phyloP scores from a whole-genome alignment of 345 rosid genomes.

The Citrus glauca region DNA sequence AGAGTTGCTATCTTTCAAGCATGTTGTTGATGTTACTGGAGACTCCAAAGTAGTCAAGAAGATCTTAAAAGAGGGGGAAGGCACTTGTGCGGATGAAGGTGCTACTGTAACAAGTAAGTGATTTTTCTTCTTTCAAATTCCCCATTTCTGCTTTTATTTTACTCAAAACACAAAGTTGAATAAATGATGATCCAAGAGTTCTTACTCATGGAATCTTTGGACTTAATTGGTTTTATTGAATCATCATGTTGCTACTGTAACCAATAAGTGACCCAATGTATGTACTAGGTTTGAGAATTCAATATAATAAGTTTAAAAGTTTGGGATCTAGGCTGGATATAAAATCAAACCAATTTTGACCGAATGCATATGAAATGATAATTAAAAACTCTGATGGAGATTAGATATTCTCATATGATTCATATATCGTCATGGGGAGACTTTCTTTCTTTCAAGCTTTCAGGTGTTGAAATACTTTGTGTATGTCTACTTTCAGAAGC shows the following conservation, averaged over 20 bases:
- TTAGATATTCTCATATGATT: background rate
- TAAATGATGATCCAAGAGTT: too few relatives aligned
- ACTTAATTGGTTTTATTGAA: too few relatives aligned
- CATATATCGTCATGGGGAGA: background rate
- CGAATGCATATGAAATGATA: background rate
- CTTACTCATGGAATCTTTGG: too few relatives aligned
- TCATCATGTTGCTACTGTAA: too few relatives aligned
- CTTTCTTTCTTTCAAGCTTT: background rate
- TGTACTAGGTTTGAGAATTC: background rate
- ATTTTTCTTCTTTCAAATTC: background rate
- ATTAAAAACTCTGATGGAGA: background rate
- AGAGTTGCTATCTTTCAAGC: constrained; percentile 50
- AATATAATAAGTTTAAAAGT: background rate
- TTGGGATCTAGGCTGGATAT: background rate
- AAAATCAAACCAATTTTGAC: background rate
- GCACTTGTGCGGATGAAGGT: constrained; percentile 46
- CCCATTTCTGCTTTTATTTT: too few relatives aligned
- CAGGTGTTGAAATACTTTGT: background rate
- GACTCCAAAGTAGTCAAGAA: constrained; percentile 58
- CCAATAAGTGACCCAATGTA: background rate
- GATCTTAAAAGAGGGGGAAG: constrained; percentile 57
- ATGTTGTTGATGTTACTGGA: constrained; percentile 52
- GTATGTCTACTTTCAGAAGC: background rate
- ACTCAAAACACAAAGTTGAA: too few relatives aligned
- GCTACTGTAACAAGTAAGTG: constrained; percentile 53